Evolutionary conservation across 257 asterid genomes (phyloP), one percentile per base, ranked within the genome.

Genomic region (Nicotiana tabacum): DNA sequence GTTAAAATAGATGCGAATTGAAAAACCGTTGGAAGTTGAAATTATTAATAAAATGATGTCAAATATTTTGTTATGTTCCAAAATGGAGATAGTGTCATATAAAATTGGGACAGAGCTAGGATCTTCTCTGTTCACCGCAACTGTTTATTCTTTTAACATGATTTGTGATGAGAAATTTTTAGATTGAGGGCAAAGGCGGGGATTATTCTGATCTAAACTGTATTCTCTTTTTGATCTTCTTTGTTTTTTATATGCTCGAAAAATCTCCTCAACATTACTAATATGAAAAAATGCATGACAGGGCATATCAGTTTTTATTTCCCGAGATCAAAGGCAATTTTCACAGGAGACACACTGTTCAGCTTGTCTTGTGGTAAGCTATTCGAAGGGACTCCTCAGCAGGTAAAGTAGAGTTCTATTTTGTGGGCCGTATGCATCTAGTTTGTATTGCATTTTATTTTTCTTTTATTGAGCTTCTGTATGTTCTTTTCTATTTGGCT

Each of bases 341-440:
- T 96, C 90, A 92, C 98, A 0, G 98, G 98, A 80, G 98, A 96
- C 89, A 94, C 99, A 72, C 86, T 96, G 84, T 94, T 96, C 91
- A 96, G 99, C 86, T 91, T 96, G 83, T 94, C 99, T 51, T 96
- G 99, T 85, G 99, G 99, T 62, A 93, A 93, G 89, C 97, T 91
- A 83, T 94, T 93, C 64, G 97, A 96, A 87, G 99, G 98, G 90
- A 94, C 97, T 82, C 95, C 98, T 3, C 85, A 91, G 83, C 93
- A 94, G 97, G 99, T 96, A 84, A 85, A 37, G 32, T 27, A 78
- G 56, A 35, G 9, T 66, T 18, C 37, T 58, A 35, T 51, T 51
- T 27, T 76, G 46, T 3, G 4, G 43, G 24, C 43, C 8, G 80
- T 51, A 76, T 27, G 58, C 46, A 76, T 76, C 80, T 76, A 10